These are phyloP conservation scores for Malus orientalis DNA, from an alignment of 306 rosid species.

Conservation along the genomic window DNA sequence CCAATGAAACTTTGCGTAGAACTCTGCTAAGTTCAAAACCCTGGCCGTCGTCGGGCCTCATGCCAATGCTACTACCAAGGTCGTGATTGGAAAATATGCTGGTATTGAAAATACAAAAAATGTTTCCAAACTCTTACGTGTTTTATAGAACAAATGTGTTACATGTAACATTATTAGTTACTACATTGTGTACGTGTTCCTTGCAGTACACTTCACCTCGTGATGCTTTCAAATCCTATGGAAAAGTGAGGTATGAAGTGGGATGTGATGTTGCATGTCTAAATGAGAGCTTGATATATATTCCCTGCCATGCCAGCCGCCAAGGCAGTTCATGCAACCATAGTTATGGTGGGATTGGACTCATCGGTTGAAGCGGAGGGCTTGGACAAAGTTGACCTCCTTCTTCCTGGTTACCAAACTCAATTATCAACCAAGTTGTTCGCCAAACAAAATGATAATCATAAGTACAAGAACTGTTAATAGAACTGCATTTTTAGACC, in stretches of 20 bases:
- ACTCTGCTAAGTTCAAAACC: not conserved
- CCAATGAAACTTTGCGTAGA: not conserved
- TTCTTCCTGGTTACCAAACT: slow-evolving; percentile 11
- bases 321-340: slow-evolving; percentile 3
- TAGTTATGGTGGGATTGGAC: slow-evolving; percentile 1
- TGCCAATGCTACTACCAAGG: slow-evolving; percentile 11
- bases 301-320: slow-evolving; percentile 3
- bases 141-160: too few species aligned
- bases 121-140: too few species aligned
- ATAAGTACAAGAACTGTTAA: too few species aligned
- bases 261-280: slow-evolving; percentile 9
- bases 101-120: not conserved
- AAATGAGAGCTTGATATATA: not conserved
- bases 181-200: too few species aligned
- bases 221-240: slow-evolving; percentile 8
- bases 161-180: too few species aligned
- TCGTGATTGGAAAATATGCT: slow-evolving; percentile 18
- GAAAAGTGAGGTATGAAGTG: slow-evolving; percentile 4
- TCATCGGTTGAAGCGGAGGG: slow-evolving; percentile 5
- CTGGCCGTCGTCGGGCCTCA: slow-evolving; percentile 18
- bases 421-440: slow-evolving; percentile 5
- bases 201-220: not conserved
- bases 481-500: too few species aligned
- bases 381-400: not conserved
- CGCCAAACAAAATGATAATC: too few species aligned